These are phyloP conservation scores for Boletus huronensis DNA, from an alignment of 768 basidiomycete genomes.

Conservation along the genomic window DNA sequence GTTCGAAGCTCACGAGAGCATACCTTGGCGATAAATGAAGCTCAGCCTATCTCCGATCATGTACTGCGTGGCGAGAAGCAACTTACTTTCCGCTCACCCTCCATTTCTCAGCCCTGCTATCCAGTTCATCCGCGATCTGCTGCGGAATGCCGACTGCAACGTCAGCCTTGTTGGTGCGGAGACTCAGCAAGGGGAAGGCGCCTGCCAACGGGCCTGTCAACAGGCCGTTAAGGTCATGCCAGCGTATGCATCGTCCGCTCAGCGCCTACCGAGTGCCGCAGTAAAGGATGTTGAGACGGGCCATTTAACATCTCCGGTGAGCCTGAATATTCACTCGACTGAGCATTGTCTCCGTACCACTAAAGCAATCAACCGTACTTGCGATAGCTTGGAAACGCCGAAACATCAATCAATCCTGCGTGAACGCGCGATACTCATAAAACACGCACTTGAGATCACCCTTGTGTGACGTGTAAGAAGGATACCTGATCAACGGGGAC, in stretches of 20 bases:
- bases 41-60: neutral
- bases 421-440: neutral
- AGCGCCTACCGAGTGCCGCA: constrained; percentile 58
- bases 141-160: constrained; percentile 78
- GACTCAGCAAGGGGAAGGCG: constrained; percentile 74
- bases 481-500: neutral
- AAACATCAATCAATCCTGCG: neutral
- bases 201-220: constrained; percentile 69
- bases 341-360: neutral
- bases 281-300: constrained; percentile 74
- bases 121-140: constrained; percentile 65
- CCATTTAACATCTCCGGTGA: constrained; percentile 89
- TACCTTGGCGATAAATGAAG: constrained; percentile 17
- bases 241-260: neutral
- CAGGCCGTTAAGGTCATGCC: neutral
- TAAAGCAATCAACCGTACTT: constrained; percentile 52
- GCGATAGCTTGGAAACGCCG: constrained; percentile 55
- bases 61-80: neutral
- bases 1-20: constrained; percentile 32
- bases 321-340: constrained; percentile 40
- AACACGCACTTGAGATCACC: constrained; percentile 84
- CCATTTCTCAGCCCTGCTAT: constrained; percentile 68
- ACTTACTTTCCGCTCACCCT: constrained; percentile 72
- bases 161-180: constrained; percentile 95
- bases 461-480: constrained; percentile 36